Conservation (phyloP, 306 rosid species). For the Amphicarpaea edgeworthii region DNA sequence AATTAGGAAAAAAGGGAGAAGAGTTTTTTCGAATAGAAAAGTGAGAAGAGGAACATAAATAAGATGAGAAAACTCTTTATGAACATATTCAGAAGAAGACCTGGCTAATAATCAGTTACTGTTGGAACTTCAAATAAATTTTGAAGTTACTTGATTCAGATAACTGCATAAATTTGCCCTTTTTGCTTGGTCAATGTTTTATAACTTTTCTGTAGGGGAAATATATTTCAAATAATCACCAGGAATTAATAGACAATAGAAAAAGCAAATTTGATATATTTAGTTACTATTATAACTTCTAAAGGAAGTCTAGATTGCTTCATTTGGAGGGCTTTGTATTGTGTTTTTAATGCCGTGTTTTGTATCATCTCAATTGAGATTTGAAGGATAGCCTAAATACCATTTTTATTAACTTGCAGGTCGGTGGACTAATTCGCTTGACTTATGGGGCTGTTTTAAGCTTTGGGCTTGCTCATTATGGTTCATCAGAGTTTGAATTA, state of each 20-base stretch:
- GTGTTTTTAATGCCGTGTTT: conserved; percentile 22
- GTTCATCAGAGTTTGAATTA: conserved; percentile 92
- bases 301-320: conserved; percentile 32
- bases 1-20: not conserved
- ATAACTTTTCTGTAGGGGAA: not conserved
- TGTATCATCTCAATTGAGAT: conserved; percentile 24
- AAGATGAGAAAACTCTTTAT: conserved; percentile 26
- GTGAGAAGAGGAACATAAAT: conserved; percentile 14
- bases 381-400: conserved; percentile 27
- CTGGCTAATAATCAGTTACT: conserved; percentile 12
- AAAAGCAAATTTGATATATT: conserved; percentile 16
- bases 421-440: conserved; percentile 87
- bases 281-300: conserved; percentile 32
- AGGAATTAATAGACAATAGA: conserved; percentile 39
- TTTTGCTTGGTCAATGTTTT: conserved; percentile 21
- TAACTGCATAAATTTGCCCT: not conserved
- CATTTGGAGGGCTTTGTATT: conserved; percentile 20
- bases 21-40: not conserved
- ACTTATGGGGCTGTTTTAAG: conserved; percentile 73
- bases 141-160: conserved; percentile 29
- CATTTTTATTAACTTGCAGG: conserved; percentile 59
- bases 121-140: not conserved
- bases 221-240: conserved; percentile 25
- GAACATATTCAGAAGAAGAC: not conserved
- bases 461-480: conserved; percentile 93